Percentiles rank a stretch among this genome's conserved stretches.
Evolutionary conservation across 495 filamentous ascomycete genomes (phyloP).

Genomic region (Podospora pseudoanserina): DNA sequence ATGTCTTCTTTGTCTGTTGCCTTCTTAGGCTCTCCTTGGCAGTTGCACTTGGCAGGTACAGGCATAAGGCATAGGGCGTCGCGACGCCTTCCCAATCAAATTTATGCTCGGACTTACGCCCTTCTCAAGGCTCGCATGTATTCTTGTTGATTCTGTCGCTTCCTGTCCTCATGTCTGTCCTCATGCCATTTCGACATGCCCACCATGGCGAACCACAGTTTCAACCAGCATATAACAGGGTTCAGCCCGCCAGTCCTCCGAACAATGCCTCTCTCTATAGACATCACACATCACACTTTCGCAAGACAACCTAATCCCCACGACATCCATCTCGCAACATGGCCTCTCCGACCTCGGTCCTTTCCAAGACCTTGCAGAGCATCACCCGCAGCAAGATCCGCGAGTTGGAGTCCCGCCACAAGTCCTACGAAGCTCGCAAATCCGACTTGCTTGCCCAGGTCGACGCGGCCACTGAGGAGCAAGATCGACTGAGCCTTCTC

Average conservation of each 20-base stretch:
- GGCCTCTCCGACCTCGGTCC: slow-evolving; percentile 34
- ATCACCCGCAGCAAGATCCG: slow-evolving; percentile 63
- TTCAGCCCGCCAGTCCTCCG: background rate
- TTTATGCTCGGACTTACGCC: too few species aligned
- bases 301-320: background rate
- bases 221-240: background rate
- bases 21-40: background rate
- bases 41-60: background rate
- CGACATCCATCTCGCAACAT: slow-evolving; percentile 18
- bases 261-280: background rate
- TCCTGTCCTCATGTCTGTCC: too few species aligned
- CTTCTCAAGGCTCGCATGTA: too few species aligned
- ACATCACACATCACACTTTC: background rate
- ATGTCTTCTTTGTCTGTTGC: background rate
- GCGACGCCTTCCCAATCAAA: too few species aligned
- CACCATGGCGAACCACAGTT: background rate
- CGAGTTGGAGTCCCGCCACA: slow-evolving; percentile 58
- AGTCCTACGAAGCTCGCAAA: slow-evolving; percentile 49
- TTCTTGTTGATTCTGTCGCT: background rate
- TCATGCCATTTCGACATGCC: background rate
- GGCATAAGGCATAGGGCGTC: background rate
- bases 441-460: slow-evolving; percentile 33
- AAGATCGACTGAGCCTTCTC: slow-evolving; percentile 37
- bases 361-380: slow-evolving; percentile 61
- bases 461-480: slow-evolving; percentile 26